Percentiles rank a stretch among this genome's conserved stretches.
These are phyloP conservation scores for Daldinia decipiens DNA, from an alignment of 495 filamentous ascomycete genomes.

Conservation along the genomic window DNA sequence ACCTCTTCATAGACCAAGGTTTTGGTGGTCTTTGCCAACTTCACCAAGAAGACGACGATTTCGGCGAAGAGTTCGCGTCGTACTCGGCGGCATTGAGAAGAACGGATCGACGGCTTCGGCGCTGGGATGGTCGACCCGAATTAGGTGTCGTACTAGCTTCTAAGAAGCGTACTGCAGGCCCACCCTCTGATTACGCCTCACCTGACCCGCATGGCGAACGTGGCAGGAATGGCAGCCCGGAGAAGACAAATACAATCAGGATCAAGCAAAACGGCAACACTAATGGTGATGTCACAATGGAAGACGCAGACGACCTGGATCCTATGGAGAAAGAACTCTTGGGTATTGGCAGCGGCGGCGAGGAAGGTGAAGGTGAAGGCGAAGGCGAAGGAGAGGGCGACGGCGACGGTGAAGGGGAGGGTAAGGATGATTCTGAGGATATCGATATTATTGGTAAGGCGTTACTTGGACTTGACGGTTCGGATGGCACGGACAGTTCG, in stretches of 20 bases:
- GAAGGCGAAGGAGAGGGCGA: conserved; percentile 50
- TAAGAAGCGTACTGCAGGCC: conserved; percentile 49
- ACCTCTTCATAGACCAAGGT: conserved; percentile 63
- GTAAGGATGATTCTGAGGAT: conserved; percentile 57
- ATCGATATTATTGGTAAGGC: conserved; percentile 65
- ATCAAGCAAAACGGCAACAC: conserved; percentile 43
- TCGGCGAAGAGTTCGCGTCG: conserved; percentile 78
- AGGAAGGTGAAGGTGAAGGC: conserved; percentile 43
- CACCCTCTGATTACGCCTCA: conserved; percentile 36
- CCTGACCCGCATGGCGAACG: conserved; percentile 37
- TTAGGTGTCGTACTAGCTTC: conserved; percentile 56
- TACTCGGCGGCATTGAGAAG: conserved; percentile 78
- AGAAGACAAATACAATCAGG: conserved; percentile 48
- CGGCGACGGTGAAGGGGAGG: conserved; percentile 50
- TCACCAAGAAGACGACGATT: conserved; percentile 74
- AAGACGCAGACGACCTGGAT: conserved; percentile 62
- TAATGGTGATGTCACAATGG: conserved; percentile 54
- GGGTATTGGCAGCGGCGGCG: conserved; percentile 55
- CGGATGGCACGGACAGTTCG: conserved; percentile 47
- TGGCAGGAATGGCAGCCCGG: conserved; percentile 37
- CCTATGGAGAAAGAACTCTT: conserved; percentile 63
- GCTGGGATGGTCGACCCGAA: conserved; percentile 67
- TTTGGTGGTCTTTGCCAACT: conserved; percentile 76
- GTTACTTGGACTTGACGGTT: conserved; percentile 58
- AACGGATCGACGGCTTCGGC: conserved; percentile 71